Conservation (phyloP, 2,329 filamentous ascomycete species). For the Diaporthe destruens region DNA sequence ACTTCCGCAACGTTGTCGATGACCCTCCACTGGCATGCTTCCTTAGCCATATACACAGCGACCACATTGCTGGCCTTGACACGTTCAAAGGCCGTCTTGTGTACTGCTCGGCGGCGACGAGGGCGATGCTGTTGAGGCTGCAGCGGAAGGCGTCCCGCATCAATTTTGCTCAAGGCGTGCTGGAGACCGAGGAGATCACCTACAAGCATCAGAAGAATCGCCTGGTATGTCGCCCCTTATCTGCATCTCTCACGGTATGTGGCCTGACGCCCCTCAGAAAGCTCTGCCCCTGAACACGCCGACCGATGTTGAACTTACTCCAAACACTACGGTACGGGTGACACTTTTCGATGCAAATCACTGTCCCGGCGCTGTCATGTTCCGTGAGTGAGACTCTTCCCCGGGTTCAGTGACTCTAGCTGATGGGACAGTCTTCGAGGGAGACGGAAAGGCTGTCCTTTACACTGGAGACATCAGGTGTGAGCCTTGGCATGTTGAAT, state of each 20-base stretch:
- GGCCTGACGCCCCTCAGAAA: conserved; percentile 62
- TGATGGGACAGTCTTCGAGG: conserved; percentile 74
- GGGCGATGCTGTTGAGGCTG: conserved; percentile 82
- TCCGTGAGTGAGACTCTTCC: conserved; percentile 61
- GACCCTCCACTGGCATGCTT: conserved; percentile 83
- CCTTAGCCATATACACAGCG: conserved; percentile 91
- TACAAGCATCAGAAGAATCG: conserved; percentile 82
- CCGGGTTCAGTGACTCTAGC: background rate
- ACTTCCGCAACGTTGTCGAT: conserved; percentile 72
- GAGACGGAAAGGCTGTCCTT: conserved; percentile 76
- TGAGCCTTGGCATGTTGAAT: conserved; percentile 87
- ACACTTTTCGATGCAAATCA: conserved; percentile 94
- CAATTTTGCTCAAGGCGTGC: conserved; percentile 82
- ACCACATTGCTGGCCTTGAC: conserved; percentile 87
- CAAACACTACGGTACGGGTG: conserved; percentile 77
- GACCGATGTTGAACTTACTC: conserved; percentile 79
- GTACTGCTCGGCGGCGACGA: conserved; percentile 89
- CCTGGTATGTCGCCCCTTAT: conserved; percentile 59
- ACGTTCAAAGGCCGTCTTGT: conserved; percentile 61
- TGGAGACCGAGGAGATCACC: conserved; percentile 79
- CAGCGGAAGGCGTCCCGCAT: conserved; percentile 84
- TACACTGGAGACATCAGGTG: conserved; percentile 92
- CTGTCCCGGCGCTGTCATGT: conserved; percentile 92
- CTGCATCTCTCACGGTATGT: background rate
- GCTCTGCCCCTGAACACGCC: conserved; percentile 86